Base-by-base conservation (phyloP, 768 basidiomycete genomes). In the Boletus sensibilis region DNA sequence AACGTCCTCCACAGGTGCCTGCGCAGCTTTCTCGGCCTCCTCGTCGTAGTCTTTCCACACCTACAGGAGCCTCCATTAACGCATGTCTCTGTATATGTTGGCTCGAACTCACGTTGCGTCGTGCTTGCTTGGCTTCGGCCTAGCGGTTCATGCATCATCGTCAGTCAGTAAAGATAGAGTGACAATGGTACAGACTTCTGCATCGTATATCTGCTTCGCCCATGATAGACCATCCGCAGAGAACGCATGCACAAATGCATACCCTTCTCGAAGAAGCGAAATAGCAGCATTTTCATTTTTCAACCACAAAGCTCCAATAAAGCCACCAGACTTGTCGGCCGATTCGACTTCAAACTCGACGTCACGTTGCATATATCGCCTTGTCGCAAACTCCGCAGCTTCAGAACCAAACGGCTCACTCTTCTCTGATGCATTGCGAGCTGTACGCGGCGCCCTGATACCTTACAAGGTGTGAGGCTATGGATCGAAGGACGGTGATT, bases 281-380 rank as follows among this genome's bases (percentile, higher is more conserved):
- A 94, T 77, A 2, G 94, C 97, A 39, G 81, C 89, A 71, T 97
- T 98, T 61, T 92, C 88, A 1, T 80, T 85, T 69, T 93, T 96
- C 62, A 90, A 53, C 71, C 88, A 95, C 52, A 98, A 78, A 1
- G 88, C 74, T 14, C 95, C 95, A 61, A 98, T 95, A 73, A 96
- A 98, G 4, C 97, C 97, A 38, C 96, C 96, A 5, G 89, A 87
- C 74, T 97, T 98, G 77, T 99, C 96, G 16, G 88, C 83, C 16
- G 82, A 81, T 56, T 96, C 92, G 44, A 98, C 86, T 63, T 92
- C 90, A 56, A 98, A 86, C 71, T 99, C 96, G 7, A 93, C 86
- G 66, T 99, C 96, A 29, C 96, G 85, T 71, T 99, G 96, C 88
- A 98, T 88, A 69, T 88, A 94, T 58, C 82, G 81, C 41, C 85